phyloP scores from a whole-genome alignment of 73 alveolate genomes.

The Diophrys appendiculata region DNA sequence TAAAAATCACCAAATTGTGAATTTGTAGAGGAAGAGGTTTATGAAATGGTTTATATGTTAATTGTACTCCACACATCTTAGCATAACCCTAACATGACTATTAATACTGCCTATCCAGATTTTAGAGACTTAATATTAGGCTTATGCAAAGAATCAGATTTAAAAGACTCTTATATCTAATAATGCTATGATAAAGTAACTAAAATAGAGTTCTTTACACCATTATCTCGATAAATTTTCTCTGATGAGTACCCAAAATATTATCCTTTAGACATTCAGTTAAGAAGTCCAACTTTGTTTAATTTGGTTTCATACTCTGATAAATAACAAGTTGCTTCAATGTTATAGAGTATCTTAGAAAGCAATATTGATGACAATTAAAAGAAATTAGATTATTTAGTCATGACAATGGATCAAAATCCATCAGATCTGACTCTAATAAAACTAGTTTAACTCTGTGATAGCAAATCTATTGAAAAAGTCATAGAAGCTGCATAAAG shows the following conservation, averaged over 20 bases:
- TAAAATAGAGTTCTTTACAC: background rate
- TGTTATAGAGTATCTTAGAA: background rate
- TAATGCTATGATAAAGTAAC: background rate
- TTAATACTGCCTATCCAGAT: background rate
- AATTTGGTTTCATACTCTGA: background rate
- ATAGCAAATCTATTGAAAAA: background rate
- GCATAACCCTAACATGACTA: constrained; percentile 34
- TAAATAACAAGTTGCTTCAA: background rate
- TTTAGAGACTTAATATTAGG: background rate
- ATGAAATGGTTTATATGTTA: constrained; percentile 36
- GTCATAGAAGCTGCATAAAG: background rate
- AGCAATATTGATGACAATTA: background rate
- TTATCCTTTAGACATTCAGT: background rate
- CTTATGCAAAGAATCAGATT: background rate
- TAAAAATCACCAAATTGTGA: too few relatives aligned
- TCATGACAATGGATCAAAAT: background rate
- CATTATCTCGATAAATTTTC: background rate
- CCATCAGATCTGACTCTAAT: background rate
- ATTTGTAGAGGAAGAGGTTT: constrained; percentile 38
- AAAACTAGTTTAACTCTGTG: background rate
- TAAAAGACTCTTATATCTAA: background rate
- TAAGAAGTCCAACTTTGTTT: background rate
- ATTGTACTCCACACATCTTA: constrained; percentile 49
- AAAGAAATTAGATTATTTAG: background rate
- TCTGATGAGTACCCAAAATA: background rate